Percentiles rank a stretch among this genome's conserved stretches.
These are phyloP conservation scores for Bryoerythrophyllum caledonicum DNA, from an alignment of 225 moss, liverwort and hornwort genomes.

Conservation along the genomic window DNA sequence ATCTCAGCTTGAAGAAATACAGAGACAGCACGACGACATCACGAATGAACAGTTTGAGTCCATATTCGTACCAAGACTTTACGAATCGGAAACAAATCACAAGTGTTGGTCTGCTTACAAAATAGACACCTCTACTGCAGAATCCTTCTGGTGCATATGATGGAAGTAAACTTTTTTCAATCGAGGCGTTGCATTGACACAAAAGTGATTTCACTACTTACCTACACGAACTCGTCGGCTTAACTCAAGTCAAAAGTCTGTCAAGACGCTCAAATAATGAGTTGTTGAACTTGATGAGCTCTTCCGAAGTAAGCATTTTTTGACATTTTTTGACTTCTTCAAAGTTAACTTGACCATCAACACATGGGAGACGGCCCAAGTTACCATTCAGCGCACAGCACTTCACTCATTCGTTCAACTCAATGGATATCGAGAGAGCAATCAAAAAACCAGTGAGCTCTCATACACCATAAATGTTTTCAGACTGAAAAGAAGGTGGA, in stretches of 20 bases:
- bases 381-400: too few species aligned
- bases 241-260: slow-evolving; percentile 53
- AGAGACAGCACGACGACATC: slow-evolving; percentile 71
- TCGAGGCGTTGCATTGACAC: background rate
- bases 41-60: slow-evolving; percentile 76
- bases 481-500: too few species aligned
- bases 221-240: slow-evolving; percentile 74
- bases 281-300: slow-evolving; percentile 81
- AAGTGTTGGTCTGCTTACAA: slow-evolving; percentile 5
- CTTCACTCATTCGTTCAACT: too few species aligned
- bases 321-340: too few species aligned
- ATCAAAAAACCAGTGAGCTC: too few species aligned
- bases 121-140: background rate
- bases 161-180: background rate
- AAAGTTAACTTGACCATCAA: too few species aligned
- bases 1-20: slow-evolving; percentile 57
- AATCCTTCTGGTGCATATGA: background rate
- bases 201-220: slow-evolving; percentile 23
- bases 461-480: too few species aligned
- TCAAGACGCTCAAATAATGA: slow-evolving; percentile 58
- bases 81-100: slow-evolving; percentile 1
- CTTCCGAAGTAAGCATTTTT: too few species aligned
- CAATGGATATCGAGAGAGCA: too few species aligned
- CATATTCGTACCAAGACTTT: slow-evolving; percentile 59
- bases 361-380: too few species aligned